Evolutionary conservation across 2,329 filamentous ascomycete species (phyloP).

Genomic region (Xylaria arbuscula): DNA sequence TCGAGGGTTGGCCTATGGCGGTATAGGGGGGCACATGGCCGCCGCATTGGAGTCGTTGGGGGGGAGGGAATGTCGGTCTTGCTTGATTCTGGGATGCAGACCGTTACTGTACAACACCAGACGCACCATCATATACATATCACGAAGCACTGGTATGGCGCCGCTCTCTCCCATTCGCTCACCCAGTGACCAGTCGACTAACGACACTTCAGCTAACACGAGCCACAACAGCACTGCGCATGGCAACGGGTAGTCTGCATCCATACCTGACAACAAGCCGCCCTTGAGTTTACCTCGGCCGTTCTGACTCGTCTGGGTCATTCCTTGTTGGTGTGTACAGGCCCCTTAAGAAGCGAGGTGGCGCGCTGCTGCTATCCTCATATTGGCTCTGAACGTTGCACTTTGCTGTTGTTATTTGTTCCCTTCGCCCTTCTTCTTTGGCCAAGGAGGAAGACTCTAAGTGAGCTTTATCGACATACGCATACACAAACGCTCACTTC

Average conservation of each 20-base stretch:
- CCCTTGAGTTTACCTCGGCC: constrained; percentile 4
- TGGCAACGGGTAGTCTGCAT: constrained; percentile 36
- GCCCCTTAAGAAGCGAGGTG: constrained; percentile 27
- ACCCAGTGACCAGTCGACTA: constrained; percentile 9
- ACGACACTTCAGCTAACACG: constrained; percentile 22
- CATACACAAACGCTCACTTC: not conserved
- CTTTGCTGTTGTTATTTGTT: constrained; percentile 12
- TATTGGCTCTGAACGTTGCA: constrained; percentile 15
- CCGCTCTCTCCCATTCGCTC: constrained; percentile 20
- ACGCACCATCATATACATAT: constrained; percentile 22
- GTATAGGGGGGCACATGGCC: not conserved
- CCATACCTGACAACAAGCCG: constrained; percentile 36
- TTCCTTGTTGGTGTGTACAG: constrained; percentile 7
- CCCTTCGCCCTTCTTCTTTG: constrained; percentile 13
- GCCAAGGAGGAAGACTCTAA: not conserved
- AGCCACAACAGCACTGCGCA: constrained; percentile 31
- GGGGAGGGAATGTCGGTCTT: constrained; percentile 13
- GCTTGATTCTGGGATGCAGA: constrained; percentile 19
- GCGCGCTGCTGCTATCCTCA: constrained; percentile 26
- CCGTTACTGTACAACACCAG: constrained; percentile 19
- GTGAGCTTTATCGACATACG: not conserved
- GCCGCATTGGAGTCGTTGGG: constrained; percentile 6
- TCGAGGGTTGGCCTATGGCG: not conserved
- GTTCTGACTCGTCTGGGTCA: constrained; percentile 5
- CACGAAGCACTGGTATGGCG: constrained; percentile 25